Evolutionary conservation across 305 asterid species (phyloP).

Genomic region (Petunia hybrid): DNA sequence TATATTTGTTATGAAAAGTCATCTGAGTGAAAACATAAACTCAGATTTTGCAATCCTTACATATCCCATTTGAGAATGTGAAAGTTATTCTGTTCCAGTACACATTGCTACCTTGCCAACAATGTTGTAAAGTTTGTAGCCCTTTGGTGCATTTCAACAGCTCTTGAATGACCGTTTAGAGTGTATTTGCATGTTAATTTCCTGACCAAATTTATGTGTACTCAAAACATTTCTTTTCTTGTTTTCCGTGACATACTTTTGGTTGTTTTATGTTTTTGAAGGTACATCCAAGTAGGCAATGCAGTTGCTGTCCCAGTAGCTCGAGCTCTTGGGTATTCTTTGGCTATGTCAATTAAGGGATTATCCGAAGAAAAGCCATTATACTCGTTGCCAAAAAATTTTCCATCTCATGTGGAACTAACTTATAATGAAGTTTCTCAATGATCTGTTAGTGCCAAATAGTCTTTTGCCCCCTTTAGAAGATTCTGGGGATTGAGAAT

Average conservation of each 20-base stretch:
- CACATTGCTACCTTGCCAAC: too few relatives aligned
- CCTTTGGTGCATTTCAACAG: too few relatives aligned
- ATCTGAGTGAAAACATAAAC: too few relatives aligned
- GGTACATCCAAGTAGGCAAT: slow-evolving; percentile 57
- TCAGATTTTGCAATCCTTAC: too few relatives aligned
- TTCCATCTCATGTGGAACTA: background rate
- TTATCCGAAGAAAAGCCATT: slow-evolving; percentile 12
- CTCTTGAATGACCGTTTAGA: too few relatives aligned
- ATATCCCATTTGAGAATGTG: too few relatives aligned
- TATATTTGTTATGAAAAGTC: too few relatives aligned
- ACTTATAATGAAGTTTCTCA: slow-evolving; percentile 24
- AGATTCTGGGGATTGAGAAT: background rate
- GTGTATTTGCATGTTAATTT: too few relatives aligned
- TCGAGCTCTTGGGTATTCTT: slow-evolving; percentile 63
- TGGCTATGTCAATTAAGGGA: slow-evolving; percentile 53
- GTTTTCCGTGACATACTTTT: background rate
- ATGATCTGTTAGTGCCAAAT: background rate
- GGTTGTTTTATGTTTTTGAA: background rate
- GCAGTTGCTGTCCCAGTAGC: slow-evolving; percentile 73
- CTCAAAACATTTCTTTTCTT: background rate
- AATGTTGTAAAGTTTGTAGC: too few relatives aligned
- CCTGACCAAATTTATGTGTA: background rate
- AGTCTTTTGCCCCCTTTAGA: background rate
- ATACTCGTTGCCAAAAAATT: slow-evolving; percentile 15
- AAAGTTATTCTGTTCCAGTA: too few relatives aligned